A percentile compares a stretch with the other conserved stretches of the same genome.
These are phyloP conservation scores for Comarum palustre DNA, from an alignment of 306 rosid genomes.

Conservation along the genomic window DNA sequence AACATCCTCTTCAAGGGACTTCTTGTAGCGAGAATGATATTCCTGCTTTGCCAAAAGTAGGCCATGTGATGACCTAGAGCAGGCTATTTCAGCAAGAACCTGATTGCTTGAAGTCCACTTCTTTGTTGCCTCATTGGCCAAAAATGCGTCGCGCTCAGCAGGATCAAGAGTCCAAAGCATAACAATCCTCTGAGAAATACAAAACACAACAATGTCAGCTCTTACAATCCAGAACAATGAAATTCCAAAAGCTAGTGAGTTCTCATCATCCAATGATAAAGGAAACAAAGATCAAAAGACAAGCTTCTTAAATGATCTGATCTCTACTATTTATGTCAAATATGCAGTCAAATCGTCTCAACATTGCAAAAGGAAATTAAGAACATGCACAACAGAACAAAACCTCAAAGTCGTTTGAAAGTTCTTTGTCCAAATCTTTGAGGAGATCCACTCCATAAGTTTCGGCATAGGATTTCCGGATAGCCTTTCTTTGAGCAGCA, in stretches of 20 bases:
- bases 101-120: slow-evolving; percentile 38
- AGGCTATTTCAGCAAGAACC: slow-evolving; percentile 47
- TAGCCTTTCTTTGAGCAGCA: slow-evolving; percentile 39
- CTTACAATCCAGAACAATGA: not conserved
- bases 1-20: slow-evolving; percentile 59
- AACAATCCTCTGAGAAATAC: slow-evolving; percentile 33
- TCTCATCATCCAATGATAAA: not conserved
- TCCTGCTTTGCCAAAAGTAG: slow-evolving; percentile 46
- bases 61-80: slow-evolving; percentile 37
- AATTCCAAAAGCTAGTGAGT: not conserved
- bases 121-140: slow-evolving; percentile 48
- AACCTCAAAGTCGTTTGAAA: slow-evolving; percentile 61
- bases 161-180: slow-evolving; percentile 53
- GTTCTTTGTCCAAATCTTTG: slow-evolving; percentile 48
- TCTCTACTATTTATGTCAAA: not conserved
- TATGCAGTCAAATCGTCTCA: not conserved
- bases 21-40: slow-evolving; percentile 48
- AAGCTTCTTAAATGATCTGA: not conserved
- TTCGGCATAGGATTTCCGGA: slow-evolving; percentile 37
- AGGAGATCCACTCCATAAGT: slow-evolving; percentile 48
- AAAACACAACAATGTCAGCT: not conserved
- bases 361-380: not conserved
- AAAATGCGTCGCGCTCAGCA: slow-evolving; percentile 50
- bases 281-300: not conserved
- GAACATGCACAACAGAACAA: slow-evolving; percentile 13